Evolutionary conservation across 2,329 filamentous ascomycete genomes (phyloP).

Genomic region (Aureobasidium leucospermi): DNA sequence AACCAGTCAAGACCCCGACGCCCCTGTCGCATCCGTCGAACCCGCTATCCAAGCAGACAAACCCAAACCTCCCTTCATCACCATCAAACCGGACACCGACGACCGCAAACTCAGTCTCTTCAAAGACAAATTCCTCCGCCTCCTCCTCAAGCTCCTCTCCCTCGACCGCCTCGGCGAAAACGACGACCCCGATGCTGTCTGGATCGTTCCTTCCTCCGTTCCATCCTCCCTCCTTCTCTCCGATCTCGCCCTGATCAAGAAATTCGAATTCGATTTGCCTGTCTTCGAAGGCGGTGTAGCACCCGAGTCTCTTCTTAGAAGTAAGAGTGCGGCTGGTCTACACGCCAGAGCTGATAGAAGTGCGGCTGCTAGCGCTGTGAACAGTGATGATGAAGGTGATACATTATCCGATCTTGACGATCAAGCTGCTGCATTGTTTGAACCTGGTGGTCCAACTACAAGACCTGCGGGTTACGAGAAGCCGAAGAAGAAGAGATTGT

Average conservation of each 20-base stretch:
- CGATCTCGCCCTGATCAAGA: conserved; percentile 63
- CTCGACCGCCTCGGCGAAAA: conserved; percentile 59
- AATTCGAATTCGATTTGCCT: conserved; percentile 70
- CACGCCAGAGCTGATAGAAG: conserved; percentile 9
- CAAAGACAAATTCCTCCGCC: conserved; percentile 78
- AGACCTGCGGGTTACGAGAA: conserved; percentile 32
- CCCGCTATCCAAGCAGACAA: conserved; percentile 18
- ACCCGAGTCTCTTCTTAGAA: conserved; percentile 72
- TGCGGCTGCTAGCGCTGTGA: conserved; percentile 6
- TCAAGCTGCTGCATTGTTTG: conserved; percentile 50
- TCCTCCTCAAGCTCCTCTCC: conserved; percentile 71
- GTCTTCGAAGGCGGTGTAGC: conserved; percentile 67
- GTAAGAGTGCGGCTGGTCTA: conserved; percentile 48
- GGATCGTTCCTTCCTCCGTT: conserved; percentile 65
- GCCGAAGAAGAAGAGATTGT: conserved; percentile 52
- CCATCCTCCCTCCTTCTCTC: conserved; percentile 60
- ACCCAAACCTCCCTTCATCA: conserved; percentile 43
- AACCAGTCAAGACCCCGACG: not conserved
- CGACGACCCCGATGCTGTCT: conserved; percentile 67
- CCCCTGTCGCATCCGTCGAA: not conserved
- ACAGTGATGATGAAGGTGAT: conserved; percentile 14
- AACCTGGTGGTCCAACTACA: conserved; percentile 57
- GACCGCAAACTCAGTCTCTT: conserved; percentile 68
- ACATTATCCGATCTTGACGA: conserved; percentile 31
- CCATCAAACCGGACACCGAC: conserved; percentile 57